Base-by-base conservation (phyloP, 345 rosid species). In the Moringa oleifera region DNA sequence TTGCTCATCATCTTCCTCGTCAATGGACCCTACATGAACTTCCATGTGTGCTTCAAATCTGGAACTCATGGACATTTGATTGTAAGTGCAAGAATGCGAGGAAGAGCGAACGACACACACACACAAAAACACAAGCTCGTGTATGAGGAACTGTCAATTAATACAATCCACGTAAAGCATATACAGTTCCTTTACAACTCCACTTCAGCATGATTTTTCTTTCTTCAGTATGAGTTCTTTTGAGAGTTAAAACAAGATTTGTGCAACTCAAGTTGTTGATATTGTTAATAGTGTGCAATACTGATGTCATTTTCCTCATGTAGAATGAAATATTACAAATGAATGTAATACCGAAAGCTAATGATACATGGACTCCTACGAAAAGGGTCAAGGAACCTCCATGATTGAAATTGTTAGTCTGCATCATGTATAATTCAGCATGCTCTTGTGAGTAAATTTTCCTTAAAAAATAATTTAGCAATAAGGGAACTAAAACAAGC, bases 11-110 rank as follows among this genome's bases (percentile, higher is more conserved):
- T 87, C 91, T 84, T 89, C 97, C 82, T 94, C 99, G 21, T 94
- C 99, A 67, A 94, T 85, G 10, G 99, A 90, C 63, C 99, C 99
- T 45, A 68, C 97, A 78, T 94, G 99, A 72, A 94, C 95, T 85
- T 94, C 99, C 95, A 91, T 90, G 73, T 94, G 99, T 67, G 99
- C 99, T 73, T 90, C 99, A 76, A 94, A 88, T 89, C 99, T 93
- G 73, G 59, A 74, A 65, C 63, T 59, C 59, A 71, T 61, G 65
- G 13, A 73, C 16, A 73, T 58, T 20, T 50, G 20, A 21, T 53
- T 45, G 47, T 41, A 57, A 50, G 51, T 64, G 25, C 49, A 62
- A 46, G 64, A 62, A 57, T 0, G 22, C 7, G 58, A 54, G 50
- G 24, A 64, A 74, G 64, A 55, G 15, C n/a, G n/a, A n/a, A n/a